Conservation (phyloP, 257 asterid genomes). For the Scutellaria baicalensis region DNA sequence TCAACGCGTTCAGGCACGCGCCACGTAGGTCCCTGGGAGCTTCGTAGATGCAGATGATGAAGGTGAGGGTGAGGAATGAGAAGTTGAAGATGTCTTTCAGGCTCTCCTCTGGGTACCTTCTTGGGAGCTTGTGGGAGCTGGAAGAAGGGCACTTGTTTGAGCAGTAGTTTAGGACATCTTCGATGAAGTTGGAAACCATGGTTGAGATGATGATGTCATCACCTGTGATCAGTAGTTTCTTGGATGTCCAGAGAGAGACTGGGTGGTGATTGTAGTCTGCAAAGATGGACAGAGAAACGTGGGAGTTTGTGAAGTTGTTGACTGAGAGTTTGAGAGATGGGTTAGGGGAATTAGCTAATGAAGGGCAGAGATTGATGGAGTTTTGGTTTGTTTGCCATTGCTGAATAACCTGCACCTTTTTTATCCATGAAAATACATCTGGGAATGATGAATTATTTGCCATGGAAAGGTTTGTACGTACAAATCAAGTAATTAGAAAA, state of each 20-base stretch:
- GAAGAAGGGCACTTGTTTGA: constrained; percentile 28
- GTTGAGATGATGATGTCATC: not conserved
- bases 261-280: constrained; percentile 57
- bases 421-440: constrained; percentile 58
- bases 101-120: not conserved
- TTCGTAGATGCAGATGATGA: constrained; percentile 71
- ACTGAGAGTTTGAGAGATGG: constrained; percentile 63
- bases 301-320: constrained; percentile 25
- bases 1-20: constrained; percentile 37
- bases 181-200: constrained; percentile 39
- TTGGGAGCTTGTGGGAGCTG: constrained; percentile 24
- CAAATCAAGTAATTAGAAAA: too few relatives aligned
- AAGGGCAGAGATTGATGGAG: constrained; percentile 47
- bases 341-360: constrained; percentile 32
- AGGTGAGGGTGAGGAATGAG: constrained; percentile 50
- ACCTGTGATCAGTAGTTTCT: too few relatives aligned
- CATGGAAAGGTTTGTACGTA: constrained; percentile 21
- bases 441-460: constrained; percentile 36
- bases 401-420: constrained; percentile 43
- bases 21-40: constrained; percentile 57
- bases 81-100: constrained; percentile 49
- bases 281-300: constrained; percentile 35
- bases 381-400: constrained; percentile 34
- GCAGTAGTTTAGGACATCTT: constrained; percentile 38
- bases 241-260: constrained; percentile 70